phyloP scores from a whole-genome alignment of 2,329 filamentous ascomycete species.

The Apiospora marii region DNA sequence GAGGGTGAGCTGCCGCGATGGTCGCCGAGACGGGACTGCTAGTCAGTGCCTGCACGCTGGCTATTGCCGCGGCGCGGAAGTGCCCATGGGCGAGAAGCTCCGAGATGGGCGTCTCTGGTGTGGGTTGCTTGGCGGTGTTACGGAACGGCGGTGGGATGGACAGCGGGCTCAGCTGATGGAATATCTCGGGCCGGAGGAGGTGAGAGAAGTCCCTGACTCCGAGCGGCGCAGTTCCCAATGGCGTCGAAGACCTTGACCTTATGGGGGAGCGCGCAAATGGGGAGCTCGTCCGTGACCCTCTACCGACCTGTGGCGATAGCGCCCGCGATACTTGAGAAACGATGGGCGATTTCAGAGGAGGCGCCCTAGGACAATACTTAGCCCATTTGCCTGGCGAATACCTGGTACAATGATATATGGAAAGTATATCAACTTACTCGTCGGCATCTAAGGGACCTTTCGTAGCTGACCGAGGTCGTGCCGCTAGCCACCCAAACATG shows the following conservation, averaged over 20 bases:
- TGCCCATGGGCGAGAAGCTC: slow-evolving; percentile 75
- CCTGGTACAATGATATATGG: slow-evolving; percentile 34
- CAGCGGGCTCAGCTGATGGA: slow-evolving; percentile 77
- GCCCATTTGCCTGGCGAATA: not conserved
- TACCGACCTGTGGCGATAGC: slow-evolving; percentile 30
- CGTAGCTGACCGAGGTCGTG: slow-evolving; percentile 73
- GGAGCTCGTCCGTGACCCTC: slow-evolving; percentile 36
- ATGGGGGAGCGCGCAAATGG: slow-evolving; percentile 34
- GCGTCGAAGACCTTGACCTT: slow-evolving; percentile 30
- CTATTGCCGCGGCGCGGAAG: slow-evolving; percentile 80
- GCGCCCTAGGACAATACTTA: slow-evolving; percentile 33
- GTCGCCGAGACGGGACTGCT: slow-evolving; percentile 47
- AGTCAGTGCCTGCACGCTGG: slow-evolving; percentile 68
- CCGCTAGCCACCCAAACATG: slow-evolving; percentile 49
- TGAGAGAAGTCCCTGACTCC: slow-evolving; percentile 79
- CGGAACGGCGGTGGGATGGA: slow-evolving; percentile 72
- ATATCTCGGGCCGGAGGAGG: slow-evolving; percentile 81
- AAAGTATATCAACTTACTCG: slow-evolving; percentile 64
- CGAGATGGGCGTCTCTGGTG: slow-evolving; percentile 69
- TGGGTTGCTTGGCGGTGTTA: slow-evolving; percentile 69
- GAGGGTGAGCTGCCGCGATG: slow-evolving; percentile 45
- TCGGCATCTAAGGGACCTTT: slow-evolving; percentile 80
- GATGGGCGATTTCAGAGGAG: slow-evolving; percentile 34
- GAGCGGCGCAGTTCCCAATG: slow-evolving; percentile 39
- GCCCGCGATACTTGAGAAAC: slow-evolving; percentile 36